Evolutionary conservation across 208 protist species (phyloP).

Genomic region (Acanthamoeba triangularis): DNA sequence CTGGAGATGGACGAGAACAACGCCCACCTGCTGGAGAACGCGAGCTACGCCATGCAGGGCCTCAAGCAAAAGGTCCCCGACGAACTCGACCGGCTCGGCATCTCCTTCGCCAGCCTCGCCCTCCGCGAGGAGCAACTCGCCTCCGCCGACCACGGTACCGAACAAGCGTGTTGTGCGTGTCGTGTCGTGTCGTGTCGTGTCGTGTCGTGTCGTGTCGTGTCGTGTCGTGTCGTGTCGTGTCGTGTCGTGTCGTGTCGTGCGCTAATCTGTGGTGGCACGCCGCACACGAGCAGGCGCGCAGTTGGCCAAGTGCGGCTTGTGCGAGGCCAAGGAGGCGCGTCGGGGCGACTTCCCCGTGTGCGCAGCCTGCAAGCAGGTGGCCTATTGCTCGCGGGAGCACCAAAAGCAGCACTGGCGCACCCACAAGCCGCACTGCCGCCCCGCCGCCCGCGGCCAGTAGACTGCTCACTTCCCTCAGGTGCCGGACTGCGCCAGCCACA

Average conservation of each 20-base stretch:
- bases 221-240: background rate
- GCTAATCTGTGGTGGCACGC: background rate
- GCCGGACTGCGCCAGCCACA: background rate
- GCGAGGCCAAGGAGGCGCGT: background rate
- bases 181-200: background rate
- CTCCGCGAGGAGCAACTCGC: background rate
- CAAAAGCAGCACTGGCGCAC: conserved; percentile 65
- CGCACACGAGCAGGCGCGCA: background rate
- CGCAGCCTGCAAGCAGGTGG: conserved; percentile 29
- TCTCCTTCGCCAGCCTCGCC: conserved; percentile 29
- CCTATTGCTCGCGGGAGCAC: conserved; percentile 64
- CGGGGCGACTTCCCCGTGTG: conserved; percentile 20
- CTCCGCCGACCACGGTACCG: background rate
- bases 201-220: background rate
- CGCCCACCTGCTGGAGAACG: conserved; percentile 61
- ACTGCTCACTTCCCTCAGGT: background rate
- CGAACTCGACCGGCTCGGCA: conserved; percentile 67
- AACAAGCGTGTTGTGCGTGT: background rate
- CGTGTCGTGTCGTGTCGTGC: background rate
- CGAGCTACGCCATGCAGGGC: conserved; percentile 74
- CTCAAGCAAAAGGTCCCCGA: conserved; percentile 68
- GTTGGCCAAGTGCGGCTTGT: conserved; percentile 54
- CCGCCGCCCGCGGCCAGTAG: background rate
- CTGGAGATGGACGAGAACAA: conserved; percentile 61
- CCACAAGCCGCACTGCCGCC: conserved; percentile 54